These are phyloP conservation scores for Wickerhamiella kazuoi DNA, from an alignment of 805 yeast species.

Conservation along the genomic window DNA sequence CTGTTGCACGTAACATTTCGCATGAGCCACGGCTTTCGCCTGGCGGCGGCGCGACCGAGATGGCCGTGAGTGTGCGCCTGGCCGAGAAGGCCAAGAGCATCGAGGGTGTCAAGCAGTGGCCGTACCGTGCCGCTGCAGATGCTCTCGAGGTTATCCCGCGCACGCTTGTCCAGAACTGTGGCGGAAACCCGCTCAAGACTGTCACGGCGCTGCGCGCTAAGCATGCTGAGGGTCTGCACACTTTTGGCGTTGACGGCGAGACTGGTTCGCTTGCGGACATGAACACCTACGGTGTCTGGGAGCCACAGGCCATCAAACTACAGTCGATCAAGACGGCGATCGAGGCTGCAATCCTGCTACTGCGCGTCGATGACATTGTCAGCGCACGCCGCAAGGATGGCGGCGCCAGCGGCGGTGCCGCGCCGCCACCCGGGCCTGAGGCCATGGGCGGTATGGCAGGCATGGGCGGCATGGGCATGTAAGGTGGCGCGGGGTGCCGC, in stretches of 20 bases:
- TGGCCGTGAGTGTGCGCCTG: slow-evolving; percentile 84
- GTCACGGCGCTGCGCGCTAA: slow-evolving; percentile 86
- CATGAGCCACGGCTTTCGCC: slow-evolving; percentile 90
- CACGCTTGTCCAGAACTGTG: slow-evolving; percentile 92
- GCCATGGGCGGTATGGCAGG: slow-evolving; percentile 13
- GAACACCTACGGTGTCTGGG: slow-evolving; percentile 96
- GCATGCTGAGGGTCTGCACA: slow-evolving; percentile 75
- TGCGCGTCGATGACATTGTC: slow-evolving; percentile 95
- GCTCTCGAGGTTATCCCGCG: slow-evolving; percentile 98
- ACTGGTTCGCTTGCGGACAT: slow-evolving; percentile 86
- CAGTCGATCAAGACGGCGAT: slow-evolving; percentile 96
- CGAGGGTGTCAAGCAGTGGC: slow-evolving; percentile 96
- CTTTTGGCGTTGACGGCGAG: slow-evolving; percentile 91
- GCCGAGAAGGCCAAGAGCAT: slow-evolving; percentile 81
- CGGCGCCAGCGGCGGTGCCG: slow-evolving; percentile 5
- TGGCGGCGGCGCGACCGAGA: slow-evolving; percentile 99
- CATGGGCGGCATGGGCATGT: slow-evolving; percentile 8
- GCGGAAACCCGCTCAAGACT: slow-evolving; percentile 85
- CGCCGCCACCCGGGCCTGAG: slow-evolving; percentile 6
- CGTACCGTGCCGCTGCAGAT: slow-evolving; percentile 96
- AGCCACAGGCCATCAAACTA: slow-evolving; percentile 94
- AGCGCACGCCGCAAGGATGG: slow-evolving; percentile 64
- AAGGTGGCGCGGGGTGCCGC: not conserved
- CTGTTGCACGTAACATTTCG: slow-evolving; percentile 87
- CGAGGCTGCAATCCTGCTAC: slow-evolving; percentile 84